Evolutionary conservation across 352 stramenopile genomes (phyloP).

Genomic region (Phytophthora hibernalis): DNA sequence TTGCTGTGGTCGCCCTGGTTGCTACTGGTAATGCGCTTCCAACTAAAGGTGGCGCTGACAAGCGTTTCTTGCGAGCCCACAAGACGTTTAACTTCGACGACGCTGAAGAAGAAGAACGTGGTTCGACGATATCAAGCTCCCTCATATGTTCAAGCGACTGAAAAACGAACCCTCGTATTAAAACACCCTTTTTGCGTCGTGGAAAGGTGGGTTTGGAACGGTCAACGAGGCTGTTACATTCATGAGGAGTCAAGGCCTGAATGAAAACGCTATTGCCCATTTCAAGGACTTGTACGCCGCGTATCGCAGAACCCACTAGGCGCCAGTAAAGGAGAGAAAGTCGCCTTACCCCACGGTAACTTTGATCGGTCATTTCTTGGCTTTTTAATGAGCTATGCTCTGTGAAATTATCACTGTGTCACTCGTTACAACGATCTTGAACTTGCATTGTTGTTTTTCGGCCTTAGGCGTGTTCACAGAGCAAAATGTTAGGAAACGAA

Average conservation of each 20-base stretch:
- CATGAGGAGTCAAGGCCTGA: constrained; percentile 3
- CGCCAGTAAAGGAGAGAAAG: no score
- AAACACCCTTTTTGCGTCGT: background rate
- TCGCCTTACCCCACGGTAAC: no score
- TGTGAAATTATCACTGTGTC: no score
- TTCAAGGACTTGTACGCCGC: background rate
- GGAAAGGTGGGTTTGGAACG: background rate
- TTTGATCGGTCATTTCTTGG: no score
- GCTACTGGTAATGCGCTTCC: background rate
- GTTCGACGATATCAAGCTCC: background rate
- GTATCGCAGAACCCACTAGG: no score
- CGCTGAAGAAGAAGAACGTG: constrained; percentile 7
- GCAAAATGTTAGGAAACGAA: no score
- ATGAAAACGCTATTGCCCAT: background rate
- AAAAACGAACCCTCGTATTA: background rate
- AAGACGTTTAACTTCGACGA: background rate
- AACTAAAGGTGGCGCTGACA: background rate
- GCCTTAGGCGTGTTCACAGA: no score
- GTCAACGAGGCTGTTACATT: background rate
- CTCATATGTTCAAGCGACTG: constrained; percentile 5
- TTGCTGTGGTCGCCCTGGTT: constrained; percentile 3
- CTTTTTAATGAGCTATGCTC: no score
- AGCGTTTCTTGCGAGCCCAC: background rate
- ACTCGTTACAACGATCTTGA: no score
- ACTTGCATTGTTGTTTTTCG: no score